Evolutionary conservation across 108 stramenopile species (phyloP).

Genomic region (Skeletonema grethae): DNA sequence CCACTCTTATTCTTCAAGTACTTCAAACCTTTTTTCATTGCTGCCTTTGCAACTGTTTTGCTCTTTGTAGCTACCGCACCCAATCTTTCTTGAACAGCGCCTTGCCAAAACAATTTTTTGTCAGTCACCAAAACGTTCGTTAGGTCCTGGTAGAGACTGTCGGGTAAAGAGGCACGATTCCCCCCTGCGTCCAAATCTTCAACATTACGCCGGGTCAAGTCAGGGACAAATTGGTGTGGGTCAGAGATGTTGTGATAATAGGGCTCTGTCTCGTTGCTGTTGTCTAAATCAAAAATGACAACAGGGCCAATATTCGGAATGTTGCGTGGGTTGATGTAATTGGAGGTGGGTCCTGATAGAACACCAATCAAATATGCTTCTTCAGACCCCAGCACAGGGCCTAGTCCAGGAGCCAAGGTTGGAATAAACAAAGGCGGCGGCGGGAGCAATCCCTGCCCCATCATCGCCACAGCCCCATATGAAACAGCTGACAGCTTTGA

Average conservation of each 20-base stretch:
- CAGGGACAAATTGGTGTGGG: conserved; percentile 36
- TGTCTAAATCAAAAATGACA: conserved; percentile 52
- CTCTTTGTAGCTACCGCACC: conserved; percentile 44
- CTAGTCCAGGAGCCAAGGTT: conserved; percentile 51
- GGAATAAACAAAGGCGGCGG: conserved; percentile 49
- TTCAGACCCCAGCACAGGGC: conserved; percentile 26
- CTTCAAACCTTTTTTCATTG: conserved; percentile 45
- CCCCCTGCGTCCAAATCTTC: conserved; percentile 31
- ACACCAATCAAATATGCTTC: conserved; percentile 56
- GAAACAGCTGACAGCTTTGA: conserved; percentile 42
- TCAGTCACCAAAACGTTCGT: conserved; percentile 28
- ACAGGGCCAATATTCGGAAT: conserved; percentile 26
- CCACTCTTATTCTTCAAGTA: conserved; percentile 32
- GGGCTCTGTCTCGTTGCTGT: conserved; percentile 26
- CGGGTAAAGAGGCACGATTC: conserved; percentile 27
- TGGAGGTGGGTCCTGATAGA: conserved; percentile 10
- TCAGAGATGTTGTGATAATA: conserved; percentile 34
- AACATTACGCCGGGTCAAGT: conserved; percentile 38
- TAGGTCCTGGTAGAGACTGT: conserved; percentile 41
- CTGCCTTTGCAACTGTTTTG: conserved; percentile 28
- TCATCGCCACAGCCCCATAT: conserved; percentile 46
- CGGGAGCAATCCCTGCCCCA: conserved; percentile 52
- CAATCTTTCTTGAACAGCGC: conserved; percentile 49
- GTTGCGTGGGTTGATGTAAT: conserved; percentile 23
- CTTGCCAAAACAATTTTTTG: conserved; percentile 45